A percentile compares a stretch with the other conserved stretches of the same genome.
Conservation (phyloP, 78 protist genomes). For the Speleostelium caveatum region DNA sequence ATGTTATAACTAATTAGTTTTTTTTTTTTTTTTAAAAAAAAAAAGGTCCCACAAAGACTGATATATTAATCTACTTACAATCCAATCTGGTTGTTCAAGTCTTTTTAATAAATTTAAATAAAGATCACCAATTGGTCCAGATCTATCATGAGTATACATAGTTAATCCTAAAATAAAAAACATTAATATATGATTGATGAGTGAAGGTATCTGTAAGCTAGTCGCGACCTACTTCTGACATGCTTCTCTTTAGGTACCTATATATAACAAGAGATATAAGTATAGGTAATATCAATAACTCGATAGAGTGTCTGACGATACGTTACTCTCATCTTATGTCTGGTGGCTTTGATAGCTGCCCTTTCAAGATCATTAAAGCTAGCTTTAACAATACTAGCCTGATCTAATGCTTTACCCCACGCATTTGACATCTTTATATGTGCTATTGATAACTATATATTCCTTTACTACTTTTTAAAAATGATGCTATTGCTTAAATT, state of each 20-base stretch:
- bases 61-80: slow-evolving; percentile 38
- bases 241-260: slow-evolving; percentile 80
- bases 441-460: too few relatives aligned
- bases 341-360: slow-evolving; percentile 67
- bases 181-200: neutral
- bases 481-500: too few relatives aligned
- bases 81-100: slow-evolving; percentile 83
- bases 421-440: slow-evolving; percentile 63
- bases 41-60: neutral
- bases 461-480: too few relatives aligned
- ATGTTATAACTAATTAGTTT: neutral
- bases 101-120: slow-evolving; percentile 54
- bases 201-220: neutral
- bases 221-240: slow-evolving; percentile 52
- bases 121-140: slow-evolving; percentile 72
- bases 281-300: too few relatives aligned
- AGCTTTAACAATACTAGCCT: slow-evolving; percentile 69
- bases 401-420: slow-evolving; percentile 77
- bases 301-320: too few relatives aligned
- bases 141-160: slow-evolving; percentile 67
- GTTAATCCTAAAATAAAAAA: slow-evolving; percentile 26
- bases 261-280: neutral
- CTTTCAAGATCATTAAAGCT: slow-evolving; percentile 66
- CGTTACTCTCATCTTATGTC: slow-evolving; percentile 71
- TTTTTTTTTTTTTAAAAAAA: neutral